phyloP scores from a whole-genome alignment of 1,284 basidiomycete species.

The Irpex rosettiformis region DNA sequence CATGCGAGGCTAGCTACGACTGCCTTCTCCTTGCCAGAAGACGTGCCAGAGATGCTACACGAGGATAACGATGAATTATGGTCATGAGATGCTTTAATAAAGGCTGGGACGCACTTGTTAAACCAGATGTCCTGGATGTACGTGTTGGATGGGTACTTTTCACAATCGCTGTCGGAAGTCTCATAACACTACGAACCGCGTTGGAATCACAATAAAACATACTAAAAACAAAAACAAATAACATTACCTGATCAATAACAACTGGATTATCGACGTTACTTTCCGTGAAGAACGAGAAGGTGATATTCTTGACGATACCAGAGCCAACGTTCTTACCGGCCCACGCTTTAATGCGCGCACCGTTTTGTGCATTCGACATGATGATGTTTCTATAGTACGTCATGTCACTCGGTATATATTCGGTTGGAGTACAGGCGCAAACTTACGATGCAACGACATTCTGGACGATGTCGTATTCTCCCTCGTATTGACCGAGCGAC shows the following conservation, averaged over 20 bases:
- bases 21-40: conserved; percentile 41
- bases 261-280: conserved; percentile 43
- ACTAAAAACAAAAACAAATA: not conserved
- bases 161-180: conserved; percentile 27
- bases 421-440: not conserved
- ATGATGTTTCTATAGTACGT: conserved; percentile 34
- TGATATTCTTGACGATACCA: conserved; percentile 37
- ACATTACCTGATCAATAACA: conserved; percentile 33
- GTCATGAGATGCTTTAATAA: not conserved
- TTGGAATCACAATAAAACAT: not conserved
- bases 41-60: conserved; percentile 51
- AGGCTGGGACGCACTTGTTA: conserved; percentile 34
- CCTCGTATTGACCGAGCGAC: conserved; percentile 45
- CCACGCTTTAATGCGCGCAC: conserved; percentile 49
- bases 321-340: conserved; percentile 31
- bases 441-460: conserved; percentile 38
- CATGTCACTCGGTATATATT: not conserved
- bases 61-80: conserved; percentile 2
- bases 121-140: conserved; percentile 51
- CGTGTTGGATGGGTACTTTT: conserved; percentile 31
- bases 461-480: conserved; percentile 45
- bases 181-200: conserved; percentile 33
- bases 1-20: conserved; percentile 55
- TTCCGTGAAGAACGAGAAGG: conserved; percentile 36
- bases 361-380: conserved; percentile 48